Evolutionary conservation across 805 yeast genomes (phyloP).

Genomic region (Myxozyma kluyveri): DNA sequence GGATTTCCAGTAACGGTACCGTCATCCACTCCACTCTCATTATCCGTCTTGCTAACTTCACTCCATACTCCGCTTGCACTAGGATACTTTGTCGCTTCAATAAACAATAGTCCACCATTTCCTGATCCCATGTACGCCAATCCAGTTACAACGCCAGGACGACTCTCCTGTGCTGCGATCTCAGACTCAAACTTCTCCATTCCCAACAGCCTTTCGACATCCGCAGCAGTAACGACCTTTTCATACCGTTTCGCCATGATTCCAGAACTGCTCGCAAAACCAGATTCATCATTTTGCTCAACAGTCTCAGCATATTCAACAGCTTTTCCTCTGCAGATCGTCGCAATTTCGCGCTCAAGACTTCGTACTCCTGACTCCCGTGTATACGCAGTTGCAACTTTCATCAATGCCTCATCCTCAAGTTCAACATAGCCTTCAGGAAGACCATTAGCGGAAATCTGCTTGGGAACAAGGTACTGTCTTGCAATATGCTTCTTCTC

Average conservation of each 20-base stretch:
- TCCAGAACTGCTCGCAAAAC: slow-evolving; percentile 8
- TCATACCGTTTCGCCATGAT: slow-evolving; percentile 35
- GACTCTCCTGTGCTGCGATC: slow-evolving; percentile 45
- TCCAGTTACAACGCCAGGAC: slow-evolving; percentile 82
- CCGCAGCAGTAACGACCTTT: slow-evolving; percentile 48
- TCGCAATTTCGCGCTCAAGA: slow-evolving; percentile 69
- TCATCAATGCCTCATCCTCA: slow-evolving; percentile 54
- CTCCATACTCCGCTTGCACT: neutral
- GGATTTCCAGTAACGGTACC: neutral
- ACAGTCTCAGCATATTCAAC: slow-evolving; percentile 55
- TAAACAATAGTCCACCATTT: slow-evolving; percentile 73
- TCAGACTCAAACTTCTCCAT: slow-evolving; percentile 51
- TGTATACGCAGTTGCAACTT: slow-evolving; percentile 66
- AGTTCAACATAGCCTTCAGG: slow-evolving; percentile 46
- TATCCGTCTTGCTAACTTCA: too few relatives aligned
- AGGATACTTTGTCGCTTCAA: slow-evolving; percentile 73
- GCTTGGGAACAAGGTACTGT: slow-evolving; percentile 71
- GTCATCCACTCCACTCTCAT: neutral
- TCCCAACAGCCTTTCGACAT: slow-evolving; percentile 69
- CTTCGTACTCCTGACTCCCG: slow-evolving; percentile 85
- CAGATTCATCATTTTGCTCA: slow-evolving; percentile 34
- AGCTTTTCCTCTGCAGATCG: slow-evolving; percentile 78
- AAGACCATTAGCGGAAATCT: slow-evolving; percentile 65
- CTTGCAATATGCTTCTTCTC: slow-evolving; percentile 74
- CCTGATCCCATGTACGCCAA: slow-evolving; percentile 85